Evolutionary conservation across 495 filamentous ascomycete species (phyloP).

Genomic region (Bryoglossum gracile): DNA sequence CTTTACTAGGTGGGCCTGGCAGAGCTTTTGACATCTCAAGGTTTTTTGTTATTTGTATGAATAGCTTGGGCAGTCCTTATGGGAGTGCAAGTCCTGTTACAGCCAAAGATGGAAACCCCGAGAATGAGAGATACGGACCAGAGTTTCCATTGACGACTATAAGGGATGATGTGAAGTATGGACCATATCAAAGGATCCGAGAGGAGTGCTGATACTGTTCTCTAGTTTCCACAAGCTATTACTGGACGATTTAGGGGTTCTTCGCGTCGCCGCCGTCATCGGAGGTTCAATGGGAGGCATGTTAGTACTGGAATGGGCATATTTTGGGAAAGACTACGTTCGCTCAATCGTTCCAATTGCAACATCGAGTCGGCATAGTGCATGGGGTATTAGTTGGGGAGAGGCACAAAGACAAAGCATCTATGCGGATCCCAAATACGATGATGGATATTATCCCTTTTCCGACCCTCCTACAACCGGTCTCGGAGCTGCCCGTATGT

Average conservation of each 20-base stretch:
- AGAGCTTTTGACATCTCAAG: slow-evolving; percentile 86
- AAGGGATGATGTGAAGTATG: slow-evolving; percentile 86
- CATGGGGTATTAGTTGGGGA: slow-evolving; percentile 99
- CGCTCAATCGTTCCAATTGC: slow-evolving; percentile 88
- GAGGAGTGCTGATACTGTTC: slow-evolving; percentile 20
- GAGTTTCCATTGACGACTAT: slow-evolving; percentile 96
- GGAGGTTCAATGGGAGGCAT: slow-evolving; percentile 99
- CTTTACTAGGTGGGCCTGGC: slow-evolving; percentile 79
- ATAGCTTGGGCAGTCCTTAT: slow-evolving; percentile 94
- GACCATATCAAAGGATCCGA: neutral
- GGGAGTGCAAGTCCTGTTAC: slow-evolving; percentile 95
- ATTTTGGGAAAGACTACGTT: slow-evolving; percentile 92
- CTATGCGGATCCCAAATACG: slow-evolving; percentile 96
- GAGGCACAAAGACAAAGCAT: slow-evolving; percentile 97
- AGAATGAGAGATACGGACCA: slow-evolving; percentile 76
- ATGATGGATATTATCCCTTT: slow-evolving; percentile 89
- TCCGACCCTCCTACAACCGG: slow-evolving; percentile 77
- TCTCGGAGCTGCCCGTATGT: slow-evolving; percentile 92
- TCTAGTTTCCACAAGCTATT: slow-evolving; percentile 80
- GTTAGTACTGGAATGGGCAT: slow-evolving; percentile 94
- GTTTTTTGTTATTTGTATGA: slow-evolving; percentile 93
- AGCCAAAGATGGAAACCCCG: slow-evolving; percentile 67
- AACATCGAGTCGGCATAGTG: slow-evolving; percentile 88
- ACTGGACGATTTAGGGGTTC: slow-evolving; percentile 81
- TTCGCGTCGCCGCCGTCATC: slow-evolving; percentile 78